Percentiles rank a stretch among this genome's conserved stretches.
These are phyloP conservation scores for Zygosaccharomyces lentus DNA, from an alignment of 805 yeast species.

Conservation along the genomic window DNA sequence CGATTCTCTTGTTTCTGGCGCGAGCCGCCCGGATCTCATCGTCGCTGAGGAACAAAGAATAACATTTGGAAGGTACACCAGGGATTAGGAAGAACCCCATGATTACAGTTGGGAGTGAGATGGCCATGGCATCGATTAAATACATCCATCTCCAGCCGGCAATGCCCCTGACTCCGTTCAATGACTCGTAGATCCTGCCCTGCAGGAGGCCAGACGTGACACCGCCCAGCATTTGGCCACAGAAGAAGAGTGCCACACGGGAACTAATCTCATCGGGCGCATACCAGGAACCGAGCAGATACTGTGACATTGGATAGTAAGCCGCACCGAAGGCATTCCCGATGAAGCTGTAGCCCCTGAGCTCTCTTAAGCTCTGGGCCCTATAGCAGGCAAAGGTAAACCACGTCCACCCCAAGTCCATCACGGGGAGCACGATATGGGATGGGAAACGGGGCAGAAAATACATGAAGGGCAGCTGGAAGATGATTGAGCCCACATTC, in stretches of 20 bases:
- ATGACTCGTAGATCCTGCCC: slow-evolving; percentile 36
- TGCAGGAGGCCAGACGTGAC: slow-evolving; percentile 56
- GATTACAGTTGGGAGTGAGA: slow-evolving; percentile 47
- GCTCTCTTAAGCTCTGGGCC: slow-evolving; percentile 45
- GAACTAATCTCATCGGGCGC: slow-evolving; percentile 55
- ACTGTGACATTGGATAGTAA: slow-evolving; percentile 60
- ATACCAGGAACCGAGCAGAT: slow-evolving; percentile 57
- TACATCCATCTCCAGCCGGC: slow-evolving; percentile 68
- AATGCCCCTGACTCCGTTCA: slow-evolving; percentile 44
- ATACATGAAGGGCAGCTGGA: slow-evolving; percentile 63
- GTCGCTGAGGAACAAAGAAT: slow-evolving; percentile 51
- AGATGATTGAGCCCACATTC: slow-evolving; percentile 57
- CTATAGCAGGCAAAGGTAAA: slow-evolving; percentile 55
- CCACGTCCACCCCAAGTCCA: slow-evolving; percentile 67
- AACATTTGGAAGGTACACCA: slow-evolving; percentile 58
- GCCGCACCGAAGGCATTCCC: slow-evolving; percentile 69
- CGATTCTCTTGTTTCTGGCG: slow-evolving; percentile 36
- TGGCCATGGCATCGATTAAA: slow-evolving; percentile 54
- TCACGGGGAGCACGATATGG: slow-evolving; percentile 43
- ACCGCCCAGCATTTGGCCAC: slow-evolving; percentile 48
- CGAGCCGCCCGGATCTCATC: slow-evolving; percentile 57
- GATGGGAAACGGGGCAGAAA: slow-evolving; percentile 54
- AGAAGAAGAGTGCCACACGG: slow-evolving; percentile 58
- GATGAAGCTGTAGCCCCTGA: slow-evolving; percentile 61
- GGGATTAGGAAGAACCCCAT: slow-evolving; percentile 48